Base-by-base conservation (phyloP, 768 basidiomycete genomes). In the Rubroboletus pulcherrimus region DNA sequence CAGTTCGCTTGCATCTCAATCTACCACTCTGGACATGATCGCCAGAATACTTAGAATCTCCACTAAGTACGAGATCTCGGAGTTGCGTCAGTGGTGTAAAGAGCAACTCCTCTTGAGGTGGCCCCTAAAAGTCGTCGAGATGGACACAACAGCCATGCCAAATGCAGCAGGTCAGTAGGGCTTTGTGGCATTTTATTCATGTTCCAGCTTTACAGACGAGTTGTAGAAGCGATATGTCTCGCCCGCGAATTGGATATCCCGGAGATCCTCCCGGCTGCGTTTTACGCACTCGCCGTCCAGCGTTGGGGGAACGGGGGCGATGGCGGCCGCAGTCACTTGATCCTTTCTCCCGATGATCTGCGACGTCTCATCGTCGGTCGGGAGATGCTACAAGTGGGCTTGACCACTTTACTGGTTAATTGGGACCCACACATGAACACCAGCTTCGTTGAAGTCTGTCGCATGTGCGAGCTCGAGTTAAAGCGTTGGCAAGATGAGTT, bases 211-310 rank as follows among this genome's bases (percentile, higher is more conserved):
- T 12, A 47, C 41, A 12, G 15, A 44, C 46, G 21, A 15, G 15
- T n/a, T 45, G 14, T 56, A 72, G 73, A 74, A 54, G 73, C 71
- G 5, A 73, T 75, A 42, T 46, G 51, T 19, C 71, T 77, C 26
- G 71, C 72, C 7, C 66, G 69, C 30, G 70, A 75, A 52, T 67
- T 68, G 45, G 62, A 71, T 39, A 55, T 75, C 33, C 70, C 70
- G 2, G 68, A 73, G 19, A 73, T 75, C 46, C 67, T 75, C 21
- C 74, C 75, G 7, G 67, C 74, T n/a, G 71, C 71, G 17, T 75
- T 77, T 55, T 77, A 75, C 58, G 73, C 72, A 5, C 69, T 77
- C 24, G 71, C 72, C 7, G 57, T 73, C 15, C 64, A 73, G 42
- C 64, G 65, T 17, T 72, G 69, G 62, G 55, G 53, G 34, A 51